Evolutionary conservation across 441 rosid species (phyloP).

Genomic region (Raphanus hybrid): DNA sequence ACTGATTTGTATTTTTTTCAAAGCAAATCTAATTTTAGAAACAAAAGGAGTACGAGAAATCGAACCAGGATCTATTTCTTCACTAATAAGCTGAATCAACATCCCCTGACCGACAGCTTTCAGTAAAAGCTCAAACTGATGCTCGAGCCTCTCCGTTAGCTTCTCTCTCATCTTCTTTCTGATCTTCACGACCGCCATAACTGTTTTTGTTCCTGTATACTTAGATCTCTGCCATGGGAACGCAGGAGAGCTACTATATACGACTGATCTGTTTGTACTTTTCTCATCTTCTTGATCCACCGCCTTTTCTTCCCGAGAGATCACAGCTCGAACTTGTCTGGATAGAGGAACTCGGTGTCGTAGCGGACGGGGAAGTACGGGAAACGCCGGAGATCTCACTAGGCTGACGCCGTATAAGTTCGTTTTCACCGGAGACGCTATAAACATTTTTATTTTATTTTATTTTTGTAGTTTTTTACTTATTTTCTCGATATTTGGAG

Average conservation of each 20-base stretch:
- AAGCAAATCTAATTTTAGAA: not conserved
- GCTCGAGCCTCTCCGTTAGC: slow-evolving; percentile 67
- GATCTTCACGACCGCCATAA: slow-evolving; percentile 70
- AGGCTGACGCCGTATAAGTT: slow-evolving; percentile 44
- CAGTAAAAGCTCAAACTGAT: slow-evolving; percentile 69
- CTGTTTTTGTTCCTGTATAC: slow-evolving; percentile 45
- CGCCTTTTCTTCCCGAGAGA: slow-evolving; percentile 72
- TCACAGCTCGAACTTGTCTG: slow-evolving; percentile 54
- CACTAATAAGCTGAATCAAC: slow-evolving; percentile 80
- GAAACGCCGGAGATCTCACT: slow-evolving; percentile 44
- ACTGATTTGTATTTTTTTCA: not conserved
- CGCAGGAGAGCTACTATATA: slow-evolving; percentile 27
- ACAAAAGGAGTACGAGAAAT: not conserved
- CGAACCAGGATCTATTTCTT: slow-evolving; percentile 85
- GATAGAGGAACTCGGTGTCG: slow-evolving; percentile 13
- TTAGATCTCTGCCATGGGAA: slow-evolving; percentile 38
- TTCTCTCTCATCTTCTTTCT: slow-evolving; percentile 84
- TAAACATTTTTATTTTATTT: not conserved
- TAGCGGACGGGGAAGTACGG: slow-evolving; percentile 22
- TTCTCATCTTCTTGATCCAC: slow-evolving; percentile 49
- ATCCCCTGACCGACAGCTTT: slow-evolving; percentile 87
- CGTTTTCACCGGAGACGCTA: slow-evolving; percentile 48
- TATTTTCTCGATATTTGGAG: not conserved
- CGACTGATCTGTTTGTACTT: slow-evolving; percentile 33
- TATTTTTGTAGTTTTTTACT: slow-evolving; percentile 19